Conservation (phyloP, 2,329 filamentous ascomycete species). For the Dactylellina sp. region DNA sequence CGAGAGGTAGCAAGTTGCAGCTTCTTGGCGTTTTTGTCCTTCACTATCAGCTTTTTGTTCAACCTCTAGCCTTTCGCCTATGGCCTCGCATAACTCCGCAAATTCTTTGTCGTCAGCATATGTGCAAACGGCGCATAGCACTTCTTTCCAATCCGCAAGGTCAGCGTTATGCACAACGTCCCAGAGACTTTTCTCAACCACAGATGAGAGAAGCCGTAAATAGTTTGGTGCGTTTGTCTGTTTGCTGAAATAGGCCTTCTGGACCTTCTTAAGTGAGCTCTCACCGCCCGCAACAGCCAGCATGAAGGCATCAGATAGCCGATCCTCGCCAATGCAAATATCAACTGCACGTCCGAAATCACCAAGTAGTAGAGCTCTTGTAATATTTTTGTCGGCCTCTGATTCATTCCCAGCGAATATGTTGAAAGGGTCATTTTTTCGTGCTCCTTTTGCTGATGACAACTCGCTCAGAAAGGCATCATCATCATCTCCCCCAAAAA, state of each 20-base stretch:
- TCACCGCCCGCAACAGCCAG: conserved; percentile 97
- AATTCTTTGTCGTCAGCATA: conserved; percentile 93
- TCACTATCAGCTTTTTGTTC: conserved; percentile 69
- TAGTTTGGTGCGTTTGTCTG: conserved; percentile 89
- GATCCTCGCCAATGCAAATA: conserved; percentile 86
- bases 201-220: conserved; percentile 85
- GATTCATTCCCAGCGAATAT: conserved; percentile 87
- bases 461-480: conserved; percentile 90
- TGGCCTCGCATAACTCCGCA: conserved; percentile 90
- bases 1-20: conserved; percentile 94
- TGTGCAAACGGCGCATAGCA: conserved; percentile 94
- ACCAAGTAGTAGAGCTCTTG: conserved; percentile 86
- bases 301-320: conserved; percentile 95
- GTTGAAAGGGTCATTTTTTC: conserved; percentile 93
- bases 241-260: conserved; percentile 87
- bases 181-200: conserved; percentile 97
- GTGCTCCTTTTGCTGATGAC: conserved; percentile 83
- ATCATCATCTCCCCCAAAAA: conserved; percentile 79
- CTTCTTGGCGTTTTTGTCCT: conserved; percentile 77
- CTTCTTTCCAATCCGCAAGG: conserved; percentile 92
- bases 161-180: conserved; percentile 97
- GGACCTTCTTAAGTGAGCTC: conserved; percentile 91
- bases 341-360: conserved; percentile 91
- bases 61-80: conserved; percentile 90
- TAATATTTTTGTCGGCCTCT: conserved; percentile 85